Base-by-base conservation (phyloP, 805 yeast genomes). In the Candida hungchunana region DNA sequence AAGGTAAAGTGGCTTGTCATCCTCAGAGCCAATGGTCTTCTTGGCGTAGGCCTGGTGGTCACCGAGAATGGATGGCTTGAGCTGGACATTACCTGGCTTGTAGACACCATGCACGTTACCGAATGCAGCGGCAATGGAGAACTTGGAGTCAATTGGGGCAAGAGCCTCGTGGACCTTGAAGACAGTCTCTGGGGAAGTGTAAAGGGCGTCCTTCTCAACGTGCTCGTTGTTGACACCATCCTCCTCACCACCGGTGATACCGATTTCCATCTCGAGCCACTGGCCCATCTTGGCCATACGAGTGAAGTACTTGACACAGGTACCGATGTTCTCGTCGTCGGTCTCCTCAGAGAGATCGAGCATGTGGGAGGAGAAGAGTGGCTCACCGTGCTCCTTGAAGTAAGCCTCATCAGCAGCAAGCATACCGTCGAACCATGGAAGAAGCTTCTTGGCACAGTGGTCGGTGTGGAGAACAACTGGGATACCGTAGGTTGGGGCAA, bases 191-290 rank as follows among this genome's bases (percentile, higher is more conserved):
- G 98, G 87, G 56, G 80, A 78, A 55, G 98, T 93, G 84, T 90
- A 93, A 58, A 93, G 74, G 48, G 83, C 65, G 47, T 84, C 88
- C 71, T 83, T 82, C 62, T 78, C 77, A 51, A 86, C 96, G 66
- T 79, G 75, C 70, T 90, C 94, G 79, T 93, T 93, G 82, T 93
- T 93, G 60, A 93, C 98, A 81, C 98, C 98, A 64, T 93, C 98
- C 74, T 93, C 98, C 77, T 93, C 98, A 82, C 98, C 98, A 73
- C 98, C 98, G 66, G 98, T 93, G 80, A 93, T 93, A 80, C 98
- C 98, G 64, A 93, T 93, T 77, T 93, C 98, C 98, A 93, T 93
- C 79, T 93, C 98, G 64, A 93, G 79, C 93, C 93, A 93, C 75
- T 90, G 97, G 72, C 78, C 75, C 79, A 90, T 75, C 73, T 84